Conservation (phyloP, 208 protist genomes). For the Vickermania ingenoplastis region DNA sequence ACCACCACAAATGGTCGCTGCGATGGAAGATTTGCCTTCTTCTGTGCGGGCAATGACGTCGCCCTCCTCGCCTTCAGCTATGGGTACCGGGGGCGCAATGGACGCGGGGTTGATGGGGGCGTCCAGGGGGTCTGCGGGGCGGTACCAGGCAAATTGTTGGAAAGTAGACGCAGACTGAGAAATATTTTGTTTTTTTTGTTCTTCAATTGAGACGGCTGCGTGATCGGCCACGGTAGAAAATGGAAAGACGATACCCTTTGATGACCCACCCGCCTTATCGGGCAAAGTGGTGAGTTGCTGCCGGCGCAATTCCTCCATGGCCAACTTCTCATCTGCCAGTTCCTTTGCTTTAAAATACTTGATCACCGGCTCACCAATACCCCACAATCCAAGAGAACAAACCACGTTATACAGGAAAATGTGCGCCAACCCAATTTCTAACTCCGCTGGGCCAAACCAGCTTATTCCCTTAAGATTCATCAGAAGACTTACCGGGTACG, state of each 20-base stretch:
- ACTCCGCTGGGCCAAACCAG: slow-evolving; percentile 5
- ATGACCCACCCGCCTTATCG: no score
- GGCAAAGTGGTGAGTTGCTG: neutral
- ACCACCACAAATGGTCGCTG: neutral
- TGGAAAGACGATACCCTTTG: neutral
- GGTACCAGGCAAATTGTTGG: slow-evolving; percentile 9
- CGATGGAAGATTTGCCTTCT: neutral
- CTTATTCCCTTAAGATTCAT: slow-evolving; percentile 9
- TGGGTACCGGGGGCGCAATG: neutral
- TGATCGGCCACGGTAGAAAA: neutral
- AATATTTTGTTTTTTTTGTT: no score
- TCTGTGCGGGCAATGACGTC: neutral
- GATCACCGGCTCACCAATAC: slow-evolving; percentile 12
- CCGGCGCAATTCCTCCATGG: neutral
- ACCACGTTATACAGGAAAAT: slow-evolving; percentile 21
- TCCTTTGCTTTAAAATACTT: neutral
- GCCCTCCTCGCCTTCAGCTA: no score
- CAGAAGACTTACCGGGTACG: slow-evolving; percentile 9
- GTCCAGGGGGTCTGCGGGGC: slow-evolving; percentile 1
- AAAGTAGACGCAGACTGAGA: neutral
- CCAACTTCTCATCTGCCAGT: neutral
- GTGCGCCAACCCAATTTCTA: slow-evolving; percentile 3
- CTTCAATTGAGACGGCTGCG: no score
- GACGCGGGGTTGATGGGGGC: neutral
- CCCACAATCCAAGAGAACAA: slow-evolving; percentile 11